A percentile compares a stretch with the other conserved stretches of the same genome.
Evolutionary conservation across 148 eudicot species (phyloP).

Genomic region (Vaccinium corymbosum): DNA sequence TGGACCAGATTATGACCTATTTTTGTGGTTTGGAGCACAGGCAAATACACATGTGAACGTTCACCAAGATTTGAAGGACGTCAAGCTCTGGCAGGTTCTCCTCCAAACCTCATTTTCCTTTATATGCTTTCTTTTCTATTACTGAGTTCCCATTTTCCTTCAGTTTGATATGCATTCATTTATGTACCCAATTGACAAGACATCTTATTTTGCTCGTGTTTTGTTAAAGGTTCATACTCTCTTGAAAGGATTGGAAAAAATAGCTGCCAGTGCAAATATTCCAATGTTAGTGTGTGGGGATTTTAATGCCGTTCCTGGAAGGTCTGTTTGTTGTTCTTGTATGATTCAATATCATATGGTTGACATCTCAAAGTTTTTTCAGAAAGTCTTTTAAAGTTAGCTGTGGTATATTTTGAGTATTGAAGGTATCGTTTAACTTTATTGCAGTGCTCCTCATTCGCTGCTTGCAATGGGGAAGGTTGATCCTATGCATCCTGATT

Average conservation of each 20-base stretch:
- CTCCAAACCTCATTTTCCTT: neutral
- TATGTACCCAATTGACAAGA: neutral
- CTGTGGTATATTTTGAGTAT: neutral
- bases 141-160: neutral
- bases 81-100: constrained; percentile 94
- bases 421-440: constrained; percentile 7
- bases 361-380: neutral
- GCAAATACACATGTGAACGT: constrained; percentile 97
- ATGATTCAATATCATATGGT: neutral
- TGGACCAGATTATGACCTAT: neutral
- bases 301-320: constrained; percentile 90
- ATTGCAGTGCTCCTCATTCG: constrained; percentile 86
- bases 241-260: constrained; percentile 93
- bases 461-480: constrained; percentile 97
- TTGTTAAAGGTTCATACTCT: constrained; percentile 78
- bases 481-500: constrained; percentile 42
- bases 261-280: constrained; percentile 20
- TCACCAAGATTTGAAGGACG: constrained; percentile 88
- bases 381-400: neutral
- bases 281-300: constrained; percentile 36
- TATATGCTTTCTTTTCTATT: neutral
- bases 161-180: neutral
- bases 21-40: constrained; percentile 38
- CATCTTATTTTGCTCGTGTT: neutral
- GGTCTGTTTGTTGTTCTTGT: constrained; percentile 39